Conservation (phyloP, 306 rosid species). For the Prunus armeniaca region DNA sequence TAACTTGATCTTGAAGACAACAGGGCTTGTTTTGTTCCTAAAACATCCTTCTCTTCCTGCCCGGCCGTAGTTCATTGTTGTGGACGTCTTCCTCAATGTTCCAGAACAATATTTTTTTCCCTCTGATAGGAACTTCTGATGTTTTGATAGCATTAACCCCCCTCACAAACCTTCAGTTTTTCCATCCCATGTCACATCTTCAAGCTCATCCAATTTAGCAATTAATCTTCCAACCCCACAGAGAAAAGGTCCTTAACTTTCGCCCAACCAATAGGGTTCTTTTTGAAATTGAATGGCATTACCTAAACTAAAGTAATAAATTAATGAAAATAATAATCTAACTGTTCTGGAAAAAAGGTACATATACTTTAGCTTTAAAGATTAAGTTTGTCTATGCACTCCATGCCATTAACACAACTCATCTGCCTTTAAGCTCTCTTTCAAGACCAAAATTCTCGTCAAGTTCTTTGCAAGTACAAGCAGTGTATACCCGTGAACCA, state of each 20-base stretch:
- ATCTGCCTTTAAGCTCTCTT: no score
- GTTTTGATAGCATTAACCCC: slow-evolving; percentile 16
- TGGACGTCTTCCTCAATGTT: slow-evolving; percentile 1
- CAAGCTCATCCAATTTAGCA: background rate
- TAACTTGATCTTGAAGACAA: background rate
- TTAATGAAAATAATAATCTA: no score
- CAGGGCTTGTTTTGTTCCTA: background rate
- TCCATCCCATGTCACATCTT: slow-evolving; percentile 5
- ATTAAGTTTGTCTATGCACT: no score
- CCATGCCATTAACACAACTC: no score
- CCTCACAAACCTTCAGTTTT: background rate
- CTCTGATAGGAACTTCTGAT: background rate
- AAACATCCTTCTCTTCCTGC: background rate
- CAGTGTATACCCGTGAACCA: no score
- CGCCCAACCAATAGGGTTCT: background rate
- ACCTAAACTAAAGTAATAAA: background rate
- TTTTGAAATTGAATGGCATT: no score
- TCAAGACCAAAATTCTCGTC: no score
- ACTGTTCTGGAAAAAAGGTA: no score
- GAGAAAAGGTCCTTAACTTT: background rate
- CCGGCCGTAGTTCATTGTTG: background rate
- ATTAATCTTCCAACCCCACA: background rate
- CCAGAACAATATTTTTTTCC: slow-evolving; percentile 7
- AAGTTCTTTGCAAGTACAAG: no score
- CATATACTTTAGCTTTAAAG: no score